Conservation (phyloP, 352 stramenopile genomes). For the Globisporangium irregulare region DNA sequence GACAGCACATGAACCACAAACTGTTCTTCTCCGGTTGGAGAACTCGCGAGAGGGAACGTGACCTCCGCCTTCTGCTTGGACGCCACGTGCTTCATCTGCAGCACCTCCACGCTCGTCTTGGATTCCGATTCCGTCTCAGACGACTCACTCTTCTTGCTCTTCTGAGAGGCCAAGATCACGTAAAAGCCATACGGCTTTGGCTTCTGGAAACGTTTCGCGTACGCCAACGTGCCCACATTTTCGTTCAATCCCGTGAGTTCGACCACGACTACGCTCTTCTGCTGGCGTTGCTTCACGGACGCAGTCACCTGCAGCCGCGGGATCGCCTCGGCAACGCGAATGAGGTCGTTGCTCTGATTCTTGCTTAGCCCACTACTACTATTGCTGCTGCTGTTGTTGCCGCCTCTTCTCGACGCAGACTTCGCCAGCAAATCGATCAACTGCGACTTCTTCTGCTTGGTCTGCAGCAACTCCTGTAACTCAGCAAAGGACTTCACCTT, state of each 20-base stretch:
- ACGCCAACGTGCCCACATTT: constrained; percentile 27
- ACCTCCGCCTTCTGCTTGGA: constrained; percentile 41
- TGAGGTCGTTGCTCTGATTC: constrained; percentile 41
- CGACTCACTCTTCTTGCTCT: not conserved
- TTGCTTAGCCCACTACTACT: constrained; percentile 20
- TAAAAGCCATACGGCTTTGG: constrained; percentile 74
- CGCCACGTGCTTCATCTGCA: constrained; percentile 63
- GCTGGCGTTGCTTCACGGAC: constrained; percentile 21
- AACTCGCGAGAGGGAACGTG: constrained; percentile 26
- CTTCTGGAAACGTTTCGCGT: constrained; percentile 51
- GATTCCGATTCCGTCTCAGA: not conserved
- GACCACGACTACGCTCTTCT: constrained; percentile 29
- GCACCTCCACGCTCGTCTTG: constrained; percentile 22
- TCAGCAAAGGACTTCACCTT: constrained; percentile 29
- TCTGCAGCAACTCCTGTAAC: constrained; percentile 31
- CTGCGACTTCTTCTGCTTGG: constrained; percentile 29
- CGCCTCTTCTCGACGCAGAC: constrained; percentile 13
- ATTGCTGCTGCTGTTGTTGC: constrained; percentile 13
- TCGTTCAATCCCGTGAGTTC: constrained; percentile 36
- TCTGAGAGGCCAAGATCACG: constrained; percentile 40
- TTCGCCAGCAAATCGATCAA: constrained; percentile 35
- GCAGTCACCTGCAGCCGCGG: constrained; percentile 37
- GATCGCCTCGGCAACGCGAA: constrained; percentile 39
- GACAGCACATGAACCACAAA: constrained; percentile 44
- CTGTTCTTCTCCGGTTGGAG: not conserved